Conservation (phyloP, 371 early-diverging fungal species). For the Choanephora cucurbitarum region DNA sequence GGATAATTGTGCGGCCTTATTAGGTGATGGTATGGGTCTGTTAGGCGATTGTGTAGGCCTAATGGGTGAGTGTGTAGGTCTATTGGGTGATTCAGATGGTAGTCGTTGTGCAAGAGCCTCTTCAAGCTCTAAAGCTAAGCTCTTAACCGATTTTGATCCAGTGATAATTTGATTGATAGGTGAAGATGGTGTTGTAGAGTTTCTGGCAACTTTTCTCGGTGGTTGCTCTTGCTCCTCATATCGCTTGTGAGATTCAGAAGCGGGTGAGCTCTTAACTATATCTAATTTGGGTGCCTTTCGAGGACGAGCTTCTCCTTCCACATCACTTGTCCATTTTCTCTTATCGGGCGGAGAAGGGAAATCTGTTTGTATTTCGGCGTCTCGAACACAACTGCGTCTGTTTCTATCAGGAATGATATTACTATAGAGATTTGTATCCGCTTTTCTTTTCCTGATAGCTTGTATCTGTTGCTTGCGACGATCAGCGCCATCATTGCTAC, state of each 20-base stretch:
- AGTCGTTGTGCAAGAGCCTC: conserved; percentile 5
- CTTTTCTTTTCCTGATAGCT: background rate
- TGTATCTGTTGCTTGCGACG: background rate
- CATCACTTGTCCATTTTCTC: background rate
- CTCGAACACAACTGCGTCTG: conserved; percentile 2
- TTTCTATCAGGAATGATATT: conserved; percentile 14
- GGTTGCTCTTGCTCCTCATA: background rate
- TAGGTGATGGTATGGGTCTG: background rate
- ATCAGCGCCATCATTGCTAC: too few species aligned
- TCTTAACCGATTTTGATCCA: conserved; percentile 15
- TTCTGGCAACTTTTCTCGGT: background rate
- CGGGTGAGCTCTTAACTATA: background rate
- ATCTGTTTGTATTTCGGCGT: conserved; percentile 22
- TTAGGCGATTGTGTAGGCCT: background rate
- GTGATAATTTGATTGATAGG: background rate
- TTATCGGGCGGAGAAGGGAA: background rate
- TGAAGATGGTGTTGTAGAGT: background rate
- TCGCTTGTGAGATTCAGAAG: background rate
- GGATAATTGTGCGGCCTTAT: too few species aligned
- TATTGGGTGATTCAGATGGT: background rate
- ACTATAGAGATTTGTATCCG: conserved; percentile 9
- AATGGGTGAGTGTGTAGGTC: background rate
- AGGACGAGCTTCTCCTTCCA: background rate
- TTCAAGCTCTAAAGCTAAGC: conserved; percentile 14
- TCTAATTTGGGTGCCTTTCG: background rate